phyloP scores from a whole-genome alignment of 306 rosid species.

The Malus sylvestris region DNA sequence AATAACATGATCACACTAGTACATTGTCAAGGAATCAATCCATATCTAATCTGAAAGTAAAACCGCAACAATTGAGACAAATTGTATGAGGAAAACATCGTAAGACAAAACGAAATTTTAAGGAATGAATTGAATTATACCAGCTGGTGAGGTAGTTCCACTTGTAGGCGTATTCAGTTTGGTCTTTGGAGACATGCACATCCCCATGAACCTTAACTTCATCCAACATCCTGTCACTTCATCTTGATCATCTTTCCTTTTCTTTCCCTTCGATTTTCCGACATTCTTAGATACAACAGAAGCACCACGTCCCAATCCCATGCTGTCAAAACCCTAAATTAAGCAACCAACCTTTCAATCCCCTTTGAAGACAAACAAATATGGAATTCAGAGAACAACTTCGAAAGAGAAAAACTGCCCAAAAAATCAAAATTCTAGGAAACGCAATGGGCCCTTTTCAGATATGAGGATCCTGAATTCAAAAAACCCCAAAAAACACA shows the following conservation, averaged over 20 bases:
- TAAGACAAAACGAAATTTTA: background rate
- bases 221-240: constrained; percentile 28
- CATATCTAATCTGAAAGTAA: background rate
- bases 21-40: background rate
- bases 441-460: background rate
- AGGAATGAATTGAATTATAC: constrained; percentile 13
- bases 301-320: constrained; percentile 27
- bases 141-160: constrained; percentile 16
- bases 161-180: constrained; percentile 16
- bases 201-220: constrained; percentile 29
- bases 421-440: constrained; percentile 13
- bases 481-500: constrained; percentile 11
- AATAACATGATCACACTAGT: background rate
- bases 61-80: background rate
- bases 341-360: constrained; percentile 1
- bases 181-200: constrained; percentile 33
- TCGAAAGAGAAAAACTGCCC: background rate
- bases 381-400: background rate
- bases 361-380: constrained; percentile 1
- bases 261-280: constrained; percentile 24
- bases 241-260: constrained; percentile 17
- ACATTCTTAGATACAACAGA: constrained; percentile 11
- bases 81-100: background rate
- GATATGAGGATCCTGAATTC: constrained; percentile 4
- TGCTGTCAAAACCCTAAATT: constrained; percentile 18